phyloP scores from a whole-genome alignment of 495 filamentous ascomycete species.

The Bathelium albidoporum region DNA sequence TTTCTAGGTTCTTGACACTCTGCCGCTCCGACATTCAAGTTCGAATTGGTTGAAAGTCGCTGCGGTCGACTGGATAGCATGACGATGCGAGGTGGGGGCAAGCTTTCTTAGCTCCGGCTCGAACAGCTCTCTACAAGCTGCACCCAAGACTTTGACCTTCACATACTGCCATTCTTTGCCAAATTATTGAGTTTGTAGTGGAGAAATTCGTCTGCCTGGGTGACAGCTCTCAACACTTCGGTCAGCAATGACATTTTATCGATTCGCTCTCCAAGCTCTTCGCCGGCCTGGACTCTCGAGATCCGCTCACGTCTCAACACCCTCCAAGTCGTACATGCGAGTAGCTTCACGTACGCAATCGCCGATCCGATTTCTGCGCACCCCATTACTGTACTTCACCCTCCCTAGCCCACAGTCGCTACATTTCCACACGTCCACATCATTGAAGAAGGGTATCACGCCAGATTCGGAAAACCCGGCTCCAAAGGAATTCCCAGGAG shows the following conservation, averaged over 20 bases:
- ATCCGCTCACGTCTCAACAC: not conserved
- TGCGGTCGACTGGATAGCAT: too few species aligned
- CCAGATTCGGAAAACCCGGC: conserved; percentile 28
- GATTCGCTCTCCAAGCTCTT: not conserved
- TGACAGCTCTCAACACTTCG: not conserved
- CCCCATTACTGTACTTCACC: not conserved
- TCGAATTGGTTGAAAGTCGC: too few species aligned
- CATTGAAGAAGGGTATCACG: conserved; percentile 20
- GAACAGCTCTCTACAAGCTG: too few species aligned
- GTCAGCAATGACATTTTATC: not conserved
- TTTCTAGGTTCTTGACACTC: too few species aligned
- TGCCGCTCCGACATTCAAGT: too few species aligned
- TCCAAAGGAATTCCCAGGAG: conserved; percentile 16
- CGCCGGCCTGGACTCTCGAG: not conserved
- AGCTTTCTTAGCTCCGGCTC: too few species aligned
- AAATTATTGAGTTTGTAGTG: too few species aligned
- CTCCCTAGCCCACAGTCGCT: not conserved
- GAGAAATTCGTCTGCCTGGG: not conserved
- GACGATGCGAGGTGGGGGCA: too few species aligned
- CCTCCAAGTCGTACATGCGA: not conserved
- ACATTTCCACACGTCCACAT: not conserved
- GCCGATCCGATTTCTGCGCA: not conserved
- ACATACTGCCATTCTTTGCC: too few species aligned
- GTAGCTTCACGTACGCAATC: not conserved
- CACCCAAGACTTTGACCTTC: too few species aligned